These are phyloP conservation scores for Quercus berberidifolia DNA, from an alignment of 306 rosid genomes.

Conservation along the genomic window DNA sequence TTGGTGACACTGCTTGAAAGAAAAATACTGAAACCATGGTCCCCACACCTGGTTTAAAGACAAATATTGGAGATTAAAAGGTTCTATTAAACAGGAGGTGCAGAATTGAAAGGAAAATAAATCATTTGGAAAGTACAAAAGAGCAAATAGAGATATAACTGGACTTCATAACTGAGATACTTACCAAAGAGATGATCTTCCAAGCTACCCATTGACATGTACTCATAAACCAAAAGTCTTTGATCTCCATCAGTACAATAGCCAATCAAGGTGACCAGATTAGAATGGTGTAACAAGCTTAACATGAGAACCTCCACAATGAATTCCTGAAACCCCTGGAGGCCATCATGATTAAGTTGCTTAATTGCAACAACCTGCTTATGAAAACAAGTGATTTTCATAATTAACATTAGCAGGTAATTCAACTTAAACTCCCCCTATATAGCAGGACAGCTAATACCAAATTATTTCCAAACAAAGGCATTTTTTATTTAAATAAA, in stretches of 20 bases:
- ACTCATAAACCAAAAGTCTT: slow-evolving; percentile 84
- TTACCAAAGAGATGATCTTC: slow-evolving; percentile 85
- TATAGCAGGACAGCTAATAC: background rate
- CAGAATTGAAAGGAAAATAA: background rate
- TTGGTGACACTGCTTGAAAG: background rate
- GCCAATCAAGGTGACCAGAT: slow-evolving; percentile 86
- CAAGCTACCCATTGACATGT: slow-evolving; percentile 80
- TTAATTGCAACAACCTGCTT: slow-evolving; percentile 84
- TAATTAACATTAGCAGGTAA: background rate
- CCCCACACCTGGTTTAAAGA: background rate
- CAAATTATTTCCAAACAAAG: background rate
- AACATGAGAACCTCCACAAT: slow-evolving; percentile 94
- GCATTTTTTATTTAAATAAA: background rate
- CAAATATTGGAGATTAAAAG: background rate
- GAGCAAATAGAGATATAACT: background rate
- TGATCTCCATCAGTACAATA: slow-evolving; percentile 98
- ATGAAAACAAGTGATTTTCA: background rate
- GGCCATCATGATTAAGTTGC: slow-evolving; percentile 77
- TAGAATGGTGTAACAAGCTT: slow-evolving; percentile 81
- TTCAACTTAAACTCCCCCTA: background rate
- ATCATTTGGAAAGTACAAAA: background rate
- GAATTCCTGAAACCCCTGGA: slow-evolving; percentile 92
- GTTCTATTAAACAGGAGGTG: background rate
- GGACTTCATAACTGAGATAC: background rate
- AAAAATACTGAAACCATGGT: background rate